These are phyloP conservation scores for Chrysochromulina tobinii DNA, from an alignment of 78 protist species.

Conservation along the genomic window DNA sequence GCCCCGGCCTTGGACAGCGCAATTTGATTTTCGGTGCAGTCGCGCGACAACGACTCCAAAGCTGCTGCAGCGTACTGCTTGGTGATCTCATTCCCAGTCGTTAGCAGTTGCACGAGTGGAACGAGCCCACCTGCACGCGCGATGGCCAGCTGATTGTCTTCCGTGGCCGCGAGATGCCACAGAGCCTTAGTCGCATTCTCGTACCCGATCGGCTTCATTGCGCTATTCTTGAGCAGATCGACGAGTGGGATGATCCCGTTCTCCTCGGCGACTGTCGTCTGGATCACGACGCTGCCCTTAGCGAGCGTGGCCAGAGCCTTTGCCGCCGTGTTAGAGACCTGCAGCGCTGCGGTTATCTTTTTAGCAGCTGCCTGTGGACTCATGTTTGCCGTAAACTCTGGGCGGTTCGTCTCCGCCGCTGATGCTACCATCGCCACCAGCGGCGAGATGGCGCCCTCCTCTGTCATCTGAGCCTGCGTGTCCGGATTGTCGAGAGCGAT, in stretches of 20 bases:
- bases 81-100: neutral
- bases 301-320: no score
- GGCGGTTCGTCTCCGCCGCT: neutral
- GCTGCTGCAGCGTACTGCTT: neutral
- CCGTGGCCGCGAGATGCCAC: neutral
- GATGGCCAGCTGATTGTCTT: neutral
- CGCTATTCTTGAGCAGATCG: no score
- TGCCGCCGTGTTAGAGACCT: no score
- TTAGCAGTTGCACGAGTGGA: neutral
- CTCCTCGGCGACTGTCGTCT: no score
- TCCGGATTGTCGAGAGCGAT: neutral
- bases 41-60: no score
- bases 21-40: no score
- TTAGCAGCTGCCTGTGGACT: no score
- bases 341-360: neutral
- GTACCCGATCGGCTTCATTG: no score
- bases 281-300: no score
- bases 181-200: neutral
- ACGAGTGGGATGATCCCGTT: no score
- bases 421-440: neutral
- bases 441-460: neutral
- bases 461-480: neutral
- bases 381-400: no score
- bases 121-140: neutral
- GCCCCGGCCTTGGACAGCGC: no score